Percentiles rank a stretch among this genome's conserved stretches.
phyloP scores from a whole-genome alignment of 208 protist genomes.

The Leishmania mexicana region DNA sequence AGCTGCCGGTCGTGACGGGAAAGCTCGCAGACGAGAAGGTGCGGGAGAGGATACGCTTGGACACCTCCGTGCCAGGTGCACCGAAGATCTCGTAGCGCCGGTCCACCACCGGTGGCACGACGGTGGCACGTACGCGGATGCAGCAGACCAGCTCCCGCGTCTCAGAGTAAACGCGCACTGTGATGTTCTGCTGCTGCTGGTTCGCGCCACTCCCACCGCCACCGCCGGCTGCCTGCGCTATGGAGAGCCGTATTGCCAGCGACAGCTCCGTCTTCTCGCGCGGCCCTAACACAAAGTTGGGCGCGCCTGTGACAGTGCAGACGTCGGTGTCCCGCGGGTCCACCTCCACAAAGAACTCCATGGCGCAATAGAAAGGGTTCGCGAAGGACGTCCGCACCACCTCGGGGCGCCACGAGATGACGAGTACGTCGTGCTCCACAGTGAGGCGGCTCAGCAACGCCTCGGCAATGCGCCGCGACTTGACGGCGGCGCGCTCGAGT shows the following conservation, averaged over 20 bases:
- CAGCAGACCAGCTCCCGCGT: constrained; percentile 65
- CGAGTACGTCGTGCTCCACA: constrained; percentile 55
- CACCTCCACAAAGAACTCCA: constrained; percentile 81
- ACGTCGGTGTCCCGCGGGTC: constrained; percentile 30
- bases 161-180: constrained; percentile 66
- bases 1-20: constrained; percentile 36
- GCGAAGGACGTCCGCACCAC: constrained; percentile 57
- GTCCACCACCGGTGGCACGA: constrained; percentile 75
- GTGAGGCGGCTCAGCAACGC: constrained; percentile 77
- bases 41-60: constrained; percentile 69
- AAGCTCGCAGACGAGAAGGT: constrained; percentile 66
- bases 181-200: constrained; percentile 21
- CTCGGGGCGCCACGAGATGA: constrained; percentile 68
- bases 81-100: constrained; percentile 87
- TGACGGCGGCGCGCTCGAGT: constrained; percentile 74
- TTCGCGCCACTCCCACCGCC: background rate
- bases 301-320: constrained; percentile 39
- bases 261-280: constrained; percentile 58
- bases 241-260: constrained; percentile 53
- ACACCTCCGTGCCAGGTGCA: constrained; percentile 52
- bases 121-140: constrained; percentile 58
- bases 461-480: constrained; percentile 72
- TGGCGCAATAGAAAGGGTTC: constrained; percentile 61
- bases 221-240: background rate
- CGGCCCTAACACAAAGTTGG: constrained; percentile 68